phyloP scores from a whole-genome alignment of 305 asterid species.

The Euphrasia arctica region DNA sequence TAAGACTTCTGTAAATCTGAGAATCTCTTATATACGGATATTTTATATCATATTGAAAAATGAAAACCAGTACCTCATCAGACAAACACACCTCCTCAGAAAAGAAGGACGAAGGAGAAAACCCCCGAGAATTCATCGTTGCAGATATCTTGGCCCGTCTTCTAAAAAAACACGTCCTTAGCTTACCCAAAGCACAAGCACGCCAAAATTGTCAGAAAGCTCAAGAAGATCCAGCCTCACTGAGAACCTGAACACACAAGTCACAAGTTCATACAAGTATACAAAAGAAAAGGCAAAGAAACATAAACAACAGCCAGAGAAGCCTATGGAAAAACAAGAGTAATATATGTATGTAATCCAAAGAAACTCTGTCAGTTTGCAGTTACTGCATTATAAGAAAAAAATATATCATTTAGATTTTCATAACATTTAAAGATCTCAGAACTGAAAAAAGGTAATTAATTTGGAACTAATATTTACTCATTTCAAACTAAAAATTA shows the following conservation, averaged over 20 bases:
- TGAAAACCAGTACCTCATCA: constrained; percentile 47
- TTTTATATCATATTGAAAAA: constrained; percentile 14
- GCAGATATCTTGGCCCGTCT: constrained; percentile 35
- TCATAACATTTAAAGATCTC: constrained; percentile 44
- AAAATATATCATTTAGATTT: constrained; percentile 24
- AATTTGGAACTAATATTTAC: constrained; percentile 21
- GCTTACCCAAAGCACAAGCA: constrained; percentile 36
- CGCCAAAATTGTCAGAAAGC: constrained; percentile 28
- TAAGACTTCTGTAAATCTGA: neutral
- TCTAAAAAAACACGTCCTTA: constrained; percentile 25
- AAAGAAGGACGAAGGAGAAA: constrained; percentile 62
- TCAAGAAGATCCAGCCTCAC: constrained; percentile 32
- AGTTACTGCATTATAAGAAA: constrained; percentile 24
- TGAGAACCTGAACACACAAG: constrained; percentile 35
- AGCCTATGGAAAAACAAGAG: constrained; percentile 15
- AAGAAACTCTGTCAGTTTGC: constrained; percentile 10
- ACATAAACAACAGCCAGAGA: constrained; percentile 19
- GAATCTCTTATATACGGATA: neutral
- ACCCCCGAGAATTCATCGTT: constrained; percentile 50
- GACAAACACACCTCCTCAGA: constrained; percentile 51
- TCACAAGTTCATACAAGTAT: constrained; percentile 20
- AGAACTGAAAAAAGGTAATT: constrained; percentile 25
- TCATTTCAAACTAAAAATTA: constrained; percentile 15
- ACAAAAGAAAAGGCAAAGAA: constrained; percentile 13
- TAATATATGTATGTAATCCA: constrained; percentile 5